Evolutionary conservation across 2,329 filamentous ascomycete species (phyloP).

Genomic region (Fusarium beomiforme): DNA sequence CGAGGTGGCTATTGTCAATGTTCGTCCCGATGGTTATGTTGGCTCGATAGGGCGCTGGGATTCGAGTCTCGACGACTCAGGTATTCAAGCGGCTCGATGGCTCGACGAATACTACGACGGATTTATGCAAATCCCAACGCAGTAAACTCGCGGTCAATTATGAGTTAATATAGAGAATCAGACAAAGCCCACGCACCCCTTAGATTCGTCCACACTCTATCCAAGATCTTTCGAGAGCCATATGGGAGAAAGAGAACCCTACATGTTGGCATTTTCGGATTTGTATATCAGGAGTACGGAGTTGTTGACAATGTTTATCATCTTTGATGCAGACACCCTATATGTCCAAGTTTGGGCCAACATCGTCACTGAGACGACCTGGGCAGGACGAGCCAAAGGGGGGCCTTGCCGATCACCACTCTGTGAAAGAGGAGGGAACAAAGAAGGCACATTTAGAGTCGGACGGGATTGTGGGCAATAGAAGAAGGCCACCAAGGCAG

Average conservation of each 20-base stretch:
- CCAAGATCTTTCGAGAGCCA: constrained; percentile 12
- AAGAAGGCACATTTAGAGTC: constrained; percentile 11
- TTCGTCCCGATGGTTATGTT: constrained; percentile 79
- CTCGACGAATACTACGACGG: constrained; percentile 64
- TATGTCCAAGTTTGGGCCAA: constrained; percentile 21
- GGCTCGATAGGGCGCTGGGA: constrained; percentile 69
- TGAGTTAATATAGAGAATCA: constrained; percentile 34
- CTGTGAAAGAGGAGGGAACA: constrained; percentile 19
- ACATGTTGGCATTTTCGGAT: constrained; percentile 30
- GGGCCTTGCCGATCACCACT: constrained; percentile 16
- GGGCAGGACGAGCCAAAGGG: background rate
- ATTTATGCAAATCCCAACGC: constrained; percentile 62
- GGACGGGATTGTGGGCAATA: constrained; percentile 15
- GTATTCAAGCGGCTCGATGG: constrained; percentile 63
- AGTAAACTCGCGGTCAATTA: constrained; percentile 20
- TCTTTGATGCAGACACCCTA: constrained; percentile 25
- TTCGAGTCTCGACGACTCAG: constrained; percentile 60
- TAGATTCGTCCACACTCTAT: constrained; percentile 1
- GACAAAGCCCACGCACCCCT: constrained; percentile 17
- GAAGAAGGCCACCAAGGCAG: constrained; percentile 24
- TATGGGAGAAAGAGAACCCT: constrained; percentile 8
- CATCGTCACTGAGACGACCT: constrained; percentile 10
- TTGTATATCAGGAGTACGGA: constrained; percentile 39
- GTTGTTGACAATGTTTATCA: constrained; percentile 20
- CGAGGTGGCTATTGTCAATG: constrained; percentile 72